These are phyloP conservation scores for Teratosphaeria epicoccoides DNA, from an alignment of 2,329 filamentous ascomycete species.

Conservation along the genomic window DNA sequence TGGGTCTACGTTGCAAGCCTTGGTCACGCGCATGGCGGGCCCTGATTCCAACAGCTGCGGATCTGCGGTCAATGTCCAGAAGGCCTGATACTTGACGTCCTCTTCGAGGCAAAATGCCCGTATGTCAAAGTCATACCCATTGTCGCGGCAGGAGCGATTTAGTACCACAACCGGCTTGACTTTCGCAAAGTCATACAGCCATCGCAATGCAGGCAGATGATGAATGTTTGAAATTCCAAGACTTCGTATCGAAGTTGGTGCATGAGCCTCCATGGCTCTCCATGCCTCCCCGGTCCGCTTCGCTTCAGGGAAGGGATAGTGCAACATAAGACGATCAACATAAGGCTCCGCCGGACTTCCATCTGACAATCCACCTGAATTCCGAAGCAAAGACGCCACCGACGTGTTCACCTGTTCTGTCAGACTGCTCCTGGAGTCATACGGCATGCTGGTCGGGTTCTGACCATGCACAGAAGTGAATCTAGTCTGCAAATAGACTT, in stretches of 20 bases:
- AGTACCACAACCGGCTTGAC: constrained; percentile 57
- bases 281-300: constrained; percentile 53
- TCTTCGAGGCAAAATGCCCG: constrained; percentile 46
- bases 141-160: constrained; percentile 58
- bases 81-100: constrained; percentile 47
- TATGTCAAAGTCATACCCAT: constrained; percentile 49
- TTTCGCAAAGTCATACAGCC: constrained; percentile 37
- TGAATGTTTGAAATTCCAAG: constrained; percentile 69
- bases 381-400: constrained; percentile 53
- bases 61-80: constrained; percentile 53
- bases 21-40: constrained; percentile 42
- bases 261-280: constrained; percentile 54
- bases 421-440: constrained; percentile 48
- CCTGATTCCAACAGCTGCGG: constrained; percentile 38
- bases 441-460: constrained; percentile 50
- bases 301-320: constrained; percentile 44
- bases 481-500: constrained; percentile 76
- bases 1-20: constrained; percentile 30
- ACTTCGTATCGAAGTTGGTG: constrained; percentile 52
- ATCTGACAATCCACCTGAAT: constrained; percentile 38
- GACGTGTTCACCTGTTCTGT: constrained; percentile 57
- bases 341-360: constrained; percentile 37
- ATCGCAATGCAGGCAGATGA: constrained; percentile 42
- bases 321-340: constrained; percentile 49
- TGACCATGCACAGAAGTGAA: constrained; percentile 59